Evolutionary conservation across 257 asterid genomes (phyloP).

Genomic region (Haberlea rhodopensis): DNA sequence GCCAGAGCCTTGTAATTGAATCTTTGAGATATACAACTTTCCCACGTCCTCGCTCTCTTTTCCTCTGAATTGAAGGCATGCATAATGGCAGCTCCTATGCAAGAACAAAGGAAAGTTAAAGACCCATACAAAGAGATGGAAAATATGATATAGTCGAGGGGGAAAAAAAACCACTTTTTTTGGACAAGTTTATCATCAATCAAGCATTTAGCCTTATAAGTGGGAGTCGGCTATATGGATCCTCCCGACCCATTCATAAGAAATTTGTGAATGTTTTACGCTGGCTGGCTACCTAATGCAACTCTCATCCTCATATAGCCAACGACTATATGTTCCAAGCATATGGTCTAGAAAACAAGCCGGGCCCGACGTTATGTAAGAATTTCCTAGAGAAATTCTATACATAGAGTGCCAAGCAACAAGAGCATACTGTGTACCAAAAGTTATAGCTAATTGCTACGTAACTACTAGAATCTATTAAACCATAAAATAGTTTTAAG

Average conservation of each 20-base stretch:
- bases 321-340: background rate
- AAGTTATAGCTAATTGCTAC: background rate
- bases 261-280: no score
- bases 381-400: no score
- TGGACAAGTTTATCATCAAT: background rate
- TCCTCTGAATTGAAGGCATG: conserved; percentile 10
- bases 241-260: no score
- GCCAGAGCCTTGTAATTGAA: conserved; percentile 31
- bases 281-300: no score
- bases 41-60: conserved; percentile 10
- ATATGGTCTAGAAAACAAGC: background rate
- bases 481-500: no score
- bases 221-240: no score
- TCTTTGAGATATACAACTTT: conserved; percentile 32
- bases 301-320: no score
- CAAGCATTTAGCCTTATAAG: no score
- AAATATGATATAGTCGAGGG: conserved; percentile 4
- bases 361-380: no score
- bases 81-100: conserved; percentile 37
- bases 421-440: background rate
- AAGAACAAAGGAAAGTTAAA: background rate
- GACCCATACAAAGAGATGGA: background rate
- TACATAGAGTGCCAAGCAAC: background rate
- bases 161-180: background rate
- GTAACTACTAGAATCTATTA: no score